Base-by-base conservation (phyloP, 1,284 basidiomycete genomes). In the Ceratobasidium sp. region DNA sequence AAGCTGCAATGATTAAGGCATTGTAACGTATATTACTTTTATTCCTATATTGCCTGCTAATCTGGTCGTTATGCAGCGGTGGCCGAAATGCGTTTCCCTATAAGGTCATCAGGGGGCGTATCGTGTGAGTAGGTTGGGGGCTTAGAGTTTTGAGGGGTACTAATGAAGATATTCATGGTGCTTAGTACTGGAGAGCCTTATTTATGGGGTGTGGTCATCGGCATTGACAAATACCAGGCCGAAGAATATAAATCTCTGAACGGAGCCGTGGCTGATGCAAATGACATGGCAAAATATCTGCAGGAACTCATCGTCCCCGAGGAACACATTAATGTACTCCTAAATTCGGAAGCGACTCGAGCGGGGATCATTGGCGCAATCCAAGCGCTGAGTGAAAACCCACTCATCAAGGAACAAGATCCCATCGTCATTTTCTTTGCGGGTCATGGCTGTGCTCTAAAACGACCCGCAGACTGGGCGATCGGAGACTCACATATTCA, bases 381-480 rank as follows among this genome's bases (percentile, higher is more conserved):
- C 77, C 85, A 85, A 82, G 80, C 80, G 3, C 82, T 91, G 46
- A 80, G 87, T 75, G 85, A 87, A 77, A 90, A 91, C 76, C 80
- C 85, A 13, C 80, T 80, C 30, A 88, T 91, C 63, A 83, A 86
- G 46, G 80, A 79, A 32, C 89, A 86, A 18, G 89, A 91, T 73
- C 86, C 89, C 38, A 84, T 91, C 50, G 76, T 91, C 73, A 79
- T 91, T 67, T 91, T 89, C 77, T 91, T 89, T 76, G 88, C 90
- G 44, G 89, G 89, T 21, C 89, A 90, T 77, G 89, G 89, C 18
- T 87, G 87, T 77, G 83, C 80, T 64, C 78, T 88, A 47, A 78
- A 81, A 18, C 85, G 87, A 46, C 81, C 81, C 62, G 70, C 61
- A 0, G 80, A 79, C 28, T 81, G 81, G 81, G 76, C 71, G 2